Evolutionary conservation across 345 rosid genomes (phyloP), one percentile per base, ranked within the genome.

Genomic region (Boechera retrofracta): DNA sequence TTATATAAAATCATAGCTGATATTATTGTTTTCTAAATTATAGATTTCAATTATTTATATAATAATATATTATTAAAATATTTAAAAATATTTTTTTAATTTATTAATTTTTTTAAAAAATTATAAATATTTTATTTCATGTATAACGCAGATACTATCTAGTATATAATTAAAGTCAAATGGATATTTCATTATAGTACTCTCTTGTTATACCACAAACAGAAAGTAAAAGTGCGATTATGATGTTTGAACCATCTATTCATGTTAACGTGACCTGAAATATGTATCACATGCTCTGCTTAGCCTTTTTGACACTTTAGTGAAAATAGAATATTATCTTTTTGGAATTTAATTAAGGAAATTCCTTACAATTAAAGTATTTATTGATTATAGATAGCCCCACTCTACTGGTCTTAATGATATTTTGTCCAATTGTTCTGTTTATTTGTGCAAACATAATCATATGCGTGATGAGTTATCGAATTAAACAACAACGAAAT

Each of bases 211-310:
- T 71, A 58, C 73, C 63, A 58, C 73, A 78, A 65, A 51, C 77
- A 78, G 41, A 78, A 72, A 78, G 81, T 58, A 72, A 78, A 78
- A 78, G 73, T 66, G 77, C 6, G 77, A 78, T 66, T 56, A 77
- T 72, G 73, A 78, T 78, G 77, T 78, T 32, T 78, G 77, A 78
- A 66, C 81, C 64, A 64, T 64, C 72, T 64, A 71, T 77, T 64
- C 63, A 65, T 71, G 39, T 58, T 72, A 77, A 77, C 72, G 77
- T 77, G 81, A 65, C 68, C 61, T 10, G 38, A 60, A 18, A 48
- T 64, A 16, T 16, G 16, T 16, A 71, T 77, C 81, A 77, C 81
- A 77, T 77, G 81, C 77, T 48, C 53, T 77, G 77, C 53, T 71
- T 71, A 44, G 36, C 26, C 77, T 33, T 71, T 71, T 71, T 48